These are phyloP conservation scores for Magnaporthiopsis rhizophila DNA, from an alignment of 2,329 filamentous ascomycete genomes.

Conservation along the genomic window DNA sequence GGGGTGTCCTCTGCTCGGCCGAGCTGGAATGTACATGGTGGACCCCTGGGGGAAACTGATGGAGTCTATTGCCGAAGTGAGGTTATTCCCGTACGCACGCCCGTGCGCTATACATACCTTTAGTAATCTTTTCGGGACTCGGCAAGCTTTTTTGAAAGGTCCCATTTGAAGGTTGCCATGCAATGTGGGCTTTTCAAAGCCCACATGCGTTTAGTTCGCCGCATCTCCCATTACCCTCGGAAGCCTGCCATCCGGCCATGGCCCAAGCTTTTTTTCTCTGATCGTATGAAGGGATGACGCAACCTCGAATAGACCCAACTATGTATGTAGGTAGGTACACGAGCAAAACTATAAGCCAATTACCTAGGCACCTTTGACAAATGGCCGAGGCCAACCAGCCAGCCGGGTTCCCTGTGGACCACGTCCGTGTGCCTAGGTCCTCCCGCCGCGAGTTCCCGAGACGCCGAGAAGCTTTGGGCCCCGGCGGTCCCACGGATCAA, in stretches of 20 bases:
- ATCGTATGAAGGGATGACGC: no score
- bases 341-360: no score
- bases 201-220: background rate
- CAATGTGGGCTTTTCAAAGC: background rate
- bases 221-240: no score
- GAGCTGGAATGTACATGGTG: background rate
- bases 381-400: no score
- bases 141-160: background rate
- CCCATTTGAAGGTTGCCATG: background rate
- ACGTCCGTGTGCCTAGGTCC: no score
- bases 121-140: background rate
- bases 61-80: background rate
- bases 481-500: no score
- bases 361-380: no score
- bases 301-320: no score
- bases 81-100: background rate
- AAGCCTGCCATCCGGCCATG: no score
- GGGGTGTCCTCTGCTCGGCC: background rate
- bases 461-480: background rate
- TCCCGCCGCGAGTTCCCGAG: background rate
- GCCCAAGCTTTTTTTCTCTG: no score
- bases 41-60: background rate
- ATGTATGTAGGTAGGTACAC: no score
- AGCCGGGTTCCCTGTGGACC: background rate
- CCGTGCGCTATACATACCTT: no score